These are phyloP conservation scores for Gautieria morchelliformis DNA, from an alignment of 768 basidiomycete genomes.

Conservation along the genomic window DNA sequence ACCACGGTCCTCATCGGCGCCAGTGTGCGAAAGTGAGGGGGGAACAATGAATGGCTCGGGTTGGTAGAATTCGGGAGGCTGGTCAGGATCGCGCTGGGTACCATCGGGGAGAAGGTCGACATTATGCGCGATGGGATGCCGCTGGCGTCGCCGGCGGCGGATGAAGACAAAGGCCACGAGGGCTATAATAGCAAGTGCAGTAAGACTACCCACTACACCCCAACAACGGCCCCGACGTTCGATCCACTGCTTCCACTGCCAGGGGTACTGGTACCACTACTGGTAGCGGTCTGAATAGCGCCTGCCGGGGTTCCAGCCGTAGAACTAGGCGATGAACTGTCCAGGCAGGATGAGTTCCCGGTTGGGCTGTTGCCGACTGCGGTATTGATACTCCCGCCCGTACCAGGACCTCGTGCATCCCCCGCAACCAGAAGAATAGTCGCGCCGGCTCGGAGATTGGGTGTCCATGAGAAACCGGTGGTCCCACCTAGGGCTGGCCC, in stretches of 20 bases:
- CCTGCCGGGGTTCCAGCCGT: constrained; percentile 72
- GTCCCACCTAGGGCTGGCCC: constrained; percentile 33
- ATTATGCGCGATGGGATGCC: constrained; percentile 42
- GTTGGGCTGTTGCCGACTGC: constrained; percentile 39
- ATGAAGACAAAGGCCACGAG: constrained; percentile 40
- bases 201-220: constrained; percentile 54
- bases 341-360: constrained; percentile 39
- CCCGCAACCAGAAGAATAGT: constrained; percentile 59
- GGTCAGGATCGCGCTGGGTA: constrained; percentile 28
- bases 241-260: constrained; percentile 26
- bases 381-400: constrained; percentile 60
- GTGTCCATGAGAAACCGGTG: constrained; percentile 58
- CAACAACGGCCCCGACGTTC: constrained; percentile 43
- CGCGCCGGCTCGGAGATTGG: constrained; percentile 53
- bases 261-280: constrained; percentile 41
- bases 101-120: constrained; percentile 53
- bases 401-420: constrained; percentile 56
- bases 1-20: constrained; percentile 24
- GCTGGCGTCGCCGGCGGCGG: constrained; percentile 34
- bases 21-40: constrained; percentile 38
- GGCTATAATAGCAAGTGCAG: constrained; percentile 32
- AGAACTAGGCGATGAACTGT: constrained; percentile 56
- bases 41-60: constrained; percentile 72
- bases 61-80: constrained; percentile 60
- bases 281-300: constrained; percentile 16